Evolutionary conservation across 2,329 filamentous ascomycete species (phyloP).

Genomic region (Penicillium occitanis): DNA sequence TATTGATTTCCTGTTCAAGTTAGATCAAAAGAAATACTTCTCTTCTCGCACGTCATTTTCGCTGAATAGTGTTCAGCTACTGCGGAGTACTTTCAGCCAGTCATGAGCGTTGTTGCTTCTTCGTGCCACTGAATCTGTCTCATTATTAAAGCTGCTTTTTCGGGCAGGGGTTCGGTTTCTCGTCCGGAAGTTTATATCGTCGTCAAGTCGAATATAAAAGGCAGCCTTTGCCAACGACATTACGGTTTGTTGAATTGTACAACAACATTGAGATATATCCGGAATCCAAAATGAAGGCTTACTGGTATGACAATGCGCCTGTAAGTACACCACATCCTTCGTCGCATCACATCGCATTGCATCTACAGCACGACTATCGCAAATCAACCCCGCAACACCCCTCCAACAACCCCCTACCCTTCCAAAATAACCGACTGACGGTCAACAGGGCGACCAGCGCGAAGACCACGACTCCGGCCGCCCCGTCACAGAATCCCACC

Average conservation of each 20-base stretch:
- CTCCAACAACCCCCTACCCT: not conserved
- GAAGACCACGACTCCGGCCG: conserved; percentile 82
- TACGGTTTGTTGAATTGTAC: not conserved
- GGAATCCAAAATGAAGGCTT: conserved; percentile 61
- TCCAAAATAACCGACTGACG: too few relatives aligned
- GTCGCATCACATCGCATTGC: not conserved
- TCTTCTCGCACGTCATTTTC: conserved; percentile 14
- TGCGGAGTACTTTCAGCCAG: not conserved
- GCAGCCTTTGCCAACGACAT: not conserved
- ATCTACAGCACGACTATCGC: not conserved
- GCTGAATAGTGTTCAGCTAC: not conserved
- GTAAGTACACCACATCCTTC: conserved; percentile 42
- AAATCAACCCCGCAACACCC: conserved; percentile 17
- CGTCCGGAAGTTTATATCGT: not conserved
- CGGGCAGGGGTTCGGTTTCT: not conserved
- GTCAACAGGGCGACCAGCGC: conserved; percentile 81
- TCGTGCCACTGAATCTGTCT: not conserved
- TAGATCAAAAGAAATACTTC: not conserved
- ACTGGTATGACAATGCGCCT: conserved; percentile 67
- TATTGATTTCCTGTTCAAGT: not conserved
- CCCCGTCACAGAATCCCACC: conserved; percentile 62
- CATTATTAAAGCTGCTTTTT: not conserved
- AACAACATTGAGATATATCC: not conserved
- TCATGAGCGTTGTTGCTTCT: not conserved
- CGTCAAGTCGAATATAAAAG: not conserved